Percentiles rank a stretch among this genome's conserved stretches.
Evolutionary conservation across 2,329 filamentous ascomycete species (phyloP).

Genomic region (Fusarium kyushuense): DNA sequence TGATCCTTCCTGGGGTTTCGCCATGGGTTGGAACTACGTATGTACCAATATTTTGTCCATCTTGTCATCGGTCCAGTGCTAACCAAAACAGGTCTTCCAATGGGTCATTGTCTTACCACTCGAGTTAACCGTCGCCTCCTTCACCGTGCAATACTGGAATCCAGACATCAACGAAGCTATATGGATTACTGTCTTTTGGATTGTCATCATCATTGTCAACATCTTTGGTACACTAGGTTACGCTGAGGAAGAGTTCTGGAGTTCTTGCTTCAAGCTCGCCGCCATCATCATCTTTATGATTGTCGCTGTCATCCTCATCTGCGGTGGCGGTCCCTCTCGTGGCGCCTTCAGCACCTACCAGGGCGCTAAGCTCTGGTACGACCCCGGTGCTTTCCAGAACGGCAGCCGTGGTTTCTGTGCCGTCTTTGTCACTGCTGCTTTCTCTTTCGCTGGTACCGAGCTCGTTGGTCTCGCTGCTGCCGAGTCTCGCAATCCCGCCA

Average conservation of each 20-base stretch:
- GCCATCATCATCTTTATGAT: constrained; percentile 73
- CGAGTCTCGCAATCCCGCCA: constrained; percentile 74
- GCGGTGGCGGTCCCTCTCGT: constrained; percentile 66
- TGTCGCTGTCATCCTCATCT: constrained; percentile 67
- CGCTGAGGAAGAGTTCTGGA: constrained; percentile 68
- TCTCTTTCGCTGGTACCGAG: constrained; percentile 76
- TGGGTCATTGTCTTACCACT: constrained; percentile 64
- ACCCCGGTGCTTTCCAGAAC: constrained; percentile 69
- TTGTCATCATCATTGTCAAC: constrained; percentile 64
- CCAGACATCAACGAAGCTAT: constrained; percentile 59
- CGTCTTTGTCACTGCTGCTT: constrained; percentile 77
- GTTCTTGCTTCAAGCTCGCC: constrained; percentile 66
- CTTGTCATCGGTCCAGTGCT: no score
- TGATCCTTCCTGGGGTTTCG: constrained; percentile 70
- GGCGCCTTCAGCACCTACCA: constrained; percentile 57
- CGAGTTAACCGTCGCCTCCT: constrained; percentile 63
- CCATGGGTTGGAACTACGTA: constrained; percentile 60
- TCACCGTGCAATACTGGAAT: constrained; percentile 66
- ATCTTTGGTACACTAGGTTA: constrained; percentile 67
- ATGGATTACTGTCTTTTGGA: constrained; percentile 67
- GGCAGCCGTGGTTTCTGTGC: constrained; percentile 77
- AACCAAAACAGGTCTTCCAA: constrained; percentile 55
- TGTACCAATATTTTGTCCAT: no score
- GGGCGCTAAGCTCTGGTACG: constrained; percentile 54
- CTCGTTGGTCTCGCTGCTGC: constrained; percentile 77